Evolutionary conservation across 2,329 filamentous ascomycete species (phyloP).

Genomic region (Didymella sp.): DNA sequence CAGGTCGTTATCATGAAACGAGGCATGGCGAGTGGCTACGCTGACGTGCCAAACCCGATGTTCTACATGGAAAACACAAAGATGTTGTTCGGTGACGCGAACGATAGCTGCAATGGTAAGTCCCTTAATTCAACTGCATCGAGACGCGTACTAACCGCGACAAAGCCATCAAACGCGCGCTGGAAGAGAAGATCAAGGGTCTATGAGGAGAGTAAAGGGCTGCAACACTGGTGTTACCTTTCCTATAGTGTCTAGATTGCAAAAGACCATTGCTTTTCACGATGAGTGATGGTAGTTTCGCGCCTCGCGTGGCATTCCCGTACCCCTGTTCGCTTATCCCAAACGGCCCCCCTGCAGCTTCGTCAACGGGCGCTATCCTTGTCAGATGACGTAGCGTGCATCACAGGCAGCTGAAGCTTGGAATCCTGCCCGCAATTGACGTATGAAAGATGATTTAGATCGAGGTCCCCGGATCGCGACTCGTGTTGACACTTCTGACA

Average conservation of each 20-base stretch:
- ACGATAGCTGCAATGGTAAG: constrained; percentile 75
- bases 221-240: not conserved
- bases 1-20: constrained; percentile 94
- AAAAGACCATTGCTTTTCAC: not conserved
- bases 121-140: not conserved
- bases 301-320: constrained; percentile 8
- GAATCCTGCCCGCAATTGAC: constrained; percentile 14
- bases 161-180: constrained; percentile 47
- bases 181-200: constrained; percentile 46
- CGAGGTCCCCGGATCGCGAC: not conserved
- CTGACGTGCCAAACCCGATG: constrained; percentile 92
- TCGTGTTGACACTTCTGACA: constrained; percentile 1
- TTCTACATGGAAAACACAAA: constrained; percentile 88
- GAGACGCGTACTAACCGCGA: constrained; percentile 22
- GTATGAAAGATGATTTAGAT: constrained; percentile 1
- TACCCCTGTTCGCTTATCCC: constrained; percentile 3
- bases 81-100: constrained; percentile 93
- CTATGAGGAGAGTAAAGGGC: constrained; percentile 24
- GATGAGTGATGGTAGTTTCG: not conserved
- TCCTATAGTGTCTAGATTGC: not conserved
- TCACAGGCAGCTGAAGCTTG: constrained; percentile 9
- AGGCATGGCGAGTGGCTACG: constrained; percentile 86
- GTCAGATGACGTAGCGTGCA: constrained; percentile 15
- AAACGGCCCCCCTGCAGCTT: constrained; percentile 10
- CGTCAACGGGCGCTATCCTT: constrained; percentile 4